These are phyloP conservation scores for Globisporangium ultimum DNA, from an alignment of 352 stramenopile genomes.

Conservation along the genomic window DNA sequence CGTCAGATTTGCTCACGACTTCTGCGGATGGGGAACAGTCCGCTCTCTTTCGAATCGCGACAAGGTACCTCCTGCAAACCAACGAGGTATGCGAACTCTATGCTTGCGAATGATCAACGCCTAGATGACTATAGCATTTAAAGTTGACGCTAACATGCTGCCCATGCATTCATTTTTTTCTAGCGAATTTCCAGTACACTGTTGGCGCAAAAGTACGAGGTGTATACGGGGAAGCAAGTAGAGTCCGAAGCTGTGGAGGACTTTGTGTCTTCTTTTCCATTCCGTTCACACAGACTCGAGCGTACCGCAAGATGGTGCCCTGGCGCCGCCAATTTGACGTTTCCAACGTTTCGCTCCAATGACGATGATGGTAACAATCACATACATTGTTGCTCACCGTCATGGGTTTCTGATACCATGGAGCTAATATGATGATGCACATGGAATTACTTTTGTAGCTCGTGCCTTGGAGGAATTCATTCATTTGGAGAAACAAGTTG, in stretches of 20 bases:
- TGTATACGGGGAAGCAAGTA: conserved; percentile 4
- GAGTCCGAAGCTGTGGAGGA: not conserved
- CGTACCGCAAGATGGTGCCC: conserved; percentile 5
- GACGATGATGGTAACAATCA: not conserved
- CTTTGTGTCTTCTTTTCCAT: not conserved
- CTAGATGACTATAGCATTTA: no score
- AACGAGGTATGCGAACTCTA: conserved; percentile 1
- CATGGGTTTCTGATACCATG: no score
- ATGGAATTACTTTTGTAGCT: conserved; percentile 14
- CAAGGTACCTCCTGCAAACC: conserved; percentile 11
- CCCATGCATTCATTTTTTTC: not conserved
- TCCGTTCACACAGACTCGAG: not conserved
- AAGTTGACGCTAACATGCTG: not conserved
- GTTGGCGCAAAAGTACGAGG: conserved; percentile 6
- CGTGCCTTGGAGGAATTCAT: conserved; percentile 26
- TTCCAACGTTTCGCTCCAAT: conserved; percentile 2
- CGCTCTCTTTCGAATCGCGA: conserved; percentile 12
- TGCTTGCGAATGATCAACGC: not conserved
- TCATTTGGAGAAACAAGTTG: conserved; percentile 33
- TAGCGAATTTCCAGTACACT: conserved; percentile 7
- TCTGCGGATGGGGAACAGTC: conserved; percentile 4
- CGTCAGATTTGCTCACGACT: not conserved
- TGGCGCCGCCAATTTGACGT: conserved; percentile 2
- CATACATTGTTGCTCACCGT: no score
- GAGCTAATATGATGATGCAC: not conserved